Evolutionary conservation across 352 stramenopile species (phyloP), one percentile per base, ranked within the genome.

Genomic region (Phytopythium ostracodes): DNA sequence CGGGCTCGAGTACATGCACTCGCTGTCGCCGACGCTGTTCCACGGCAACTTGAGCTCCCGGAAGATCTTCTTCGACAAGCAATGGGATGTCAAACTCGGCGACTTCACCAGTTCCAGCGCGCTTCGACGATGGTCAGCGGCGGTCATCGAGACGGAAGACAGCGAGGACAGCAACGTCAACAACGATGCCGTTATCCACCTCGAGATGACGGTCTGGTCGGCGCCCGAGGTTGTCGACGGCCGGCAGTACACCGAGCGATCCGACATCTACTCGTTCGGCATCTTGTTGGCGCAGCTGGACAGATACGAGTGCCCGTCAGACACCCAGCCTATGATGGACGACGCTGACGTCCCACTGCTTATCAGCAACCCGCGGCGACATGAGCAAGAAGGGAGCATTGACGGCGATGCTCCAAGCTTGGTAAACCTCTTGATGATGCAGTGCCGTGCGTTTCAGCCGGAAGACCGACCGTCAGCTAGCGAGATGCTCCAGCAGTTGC

Each of bases 191-290:
- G 67, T 73, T 11, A 66, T 82, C 56, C 74, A 68, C 42, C 73
- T 82, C 59, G 71, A 82, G 35, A 82, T 82, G 74, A 82, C 61
- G 0, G 70, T 82, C 31, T 82, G 71, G 74, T 77, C 74, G 12
- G 71, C 73, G 0, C 70, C 73, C 1, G 73, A 81, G 29, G 73
- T 81, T 5, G 63, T 81, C 4, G 73, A 81, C 29, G 73, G 73
- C 1, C 71, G 71, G 18, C 74, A 79, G 52, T 81, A 79, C 56
- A 81, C 73, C 22, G 68, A 73, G 17, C 77, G 77, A 53, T 66
- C 73, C 0, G 73, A 81, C 53, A 75, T 81, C 40, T 81, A 81
- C 60, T 81, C 73, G 44, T 75, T 81, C 25, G 73, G 73, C 12
- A 64, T 81, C 17, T 51, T 81, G 38, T 63, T 81, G 22, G 54